These are phyloP conservation scores for Trypanosoma caninum DNA, from an alignment of 208 protist genomes.

Conservation along the genomic window DNA sequence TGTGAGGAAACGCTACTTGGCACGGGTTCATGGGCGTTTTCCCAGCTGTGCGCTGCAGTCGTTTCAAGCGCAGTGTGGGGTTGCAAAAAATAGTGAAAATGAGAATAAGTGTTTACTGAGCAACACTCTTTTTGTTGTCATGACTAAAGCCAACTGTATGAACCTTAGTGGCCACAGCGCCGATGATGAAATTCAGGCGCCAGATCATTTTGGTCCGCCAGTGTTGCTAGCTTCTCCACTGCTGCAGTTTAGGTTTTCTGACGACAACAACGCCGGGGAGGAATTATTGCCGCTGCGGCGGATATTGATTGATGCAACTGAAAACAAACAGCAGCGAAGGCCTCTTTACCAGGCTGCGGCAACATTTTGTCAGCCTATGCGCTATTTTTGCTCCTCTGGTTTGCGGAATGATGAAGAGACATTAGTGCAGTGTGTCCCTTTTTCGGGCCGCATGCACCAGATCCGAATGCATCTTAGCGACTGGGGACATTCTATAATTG, in stretches of 20 bases:
- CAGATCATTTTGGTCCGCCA: background rate
- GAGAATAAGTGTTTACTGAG: background rate
- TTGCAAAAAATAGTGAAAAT: background rate
- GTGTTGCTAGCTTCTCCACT: constrained; percentile 18
- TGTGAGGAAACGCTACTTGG: constrained; percentile 46
- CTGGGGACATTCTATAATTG: constrained; percentile 79
- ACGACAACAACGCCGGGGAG: constrained; percentile 2
- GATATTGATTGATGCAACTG: no score
- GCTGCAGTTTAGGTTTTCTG: constrained; percentile 18
- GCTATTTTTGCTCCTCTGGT: background rate
- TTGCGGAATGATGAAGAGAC: constrained; percentile 7
- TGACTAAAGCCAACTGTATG: background rate
- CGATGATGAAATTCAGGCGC: background rate
- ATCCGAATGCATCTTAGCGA: constrained; percentile 82
- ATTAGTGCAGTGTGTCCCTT: constrained; percentile 81
- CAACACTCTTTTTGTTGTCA: constrained; percentile 1
- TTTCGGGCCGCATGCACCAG: constrained; percentile 91
- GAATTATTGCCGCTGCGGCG: background rate
- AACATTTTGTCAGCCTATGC: constrained; percentile 40
- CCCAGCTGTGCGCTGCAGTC: background rate
- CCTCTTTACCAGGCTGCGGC: constrained; percentile 20
- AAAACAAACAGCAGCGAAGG: constrained; percentile 4
- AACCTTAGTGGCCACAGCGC: background rate
- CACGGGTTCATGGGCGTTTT: constrained; percentile 34
- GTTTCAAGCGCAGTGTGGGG: background rate